These are phyloP conservation scores for Coemansia nantahalensis DNA, from an alignment of 192 early-diverging fungal species.

Conservation along the genomic window DNA sequence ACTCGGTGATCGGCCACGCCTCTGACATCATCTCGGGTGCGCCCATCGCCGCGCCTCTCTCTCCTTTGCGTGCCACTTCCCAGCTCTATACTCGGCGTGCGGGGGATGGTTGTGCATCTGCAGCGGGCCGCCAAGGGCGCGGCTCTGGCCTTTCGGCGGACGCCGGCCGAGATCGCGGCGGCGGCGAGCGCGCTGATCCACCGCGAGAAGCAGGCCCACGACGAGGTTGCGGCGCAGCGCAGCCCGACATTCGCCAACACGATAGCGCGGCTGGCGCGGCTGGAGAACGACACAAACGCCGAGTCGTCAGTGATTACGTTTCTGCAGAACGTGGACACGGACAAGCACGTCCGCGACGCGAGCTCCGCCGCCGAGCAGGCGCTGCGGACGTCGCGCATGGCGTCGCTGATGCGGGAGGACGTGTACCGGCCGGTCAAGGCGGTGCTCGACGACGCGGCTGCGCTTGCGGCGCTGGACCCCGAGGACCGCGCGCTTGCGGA, in stretches of 20 bases:
- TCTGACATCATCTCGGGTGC: slow-evolving; percentile 1
- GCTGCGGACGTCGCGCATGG: slow-evolving; percentile 58
- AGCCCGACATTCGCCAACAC: slow-evolving; percentile 38
- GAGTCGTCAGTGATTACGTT: slow-evolving; percentile 23
- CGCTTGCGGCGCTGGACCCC: slow-evolving; percentile 41
- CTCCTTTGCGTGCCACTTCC: too few species aligned
- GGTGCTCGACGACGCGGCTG: slow-evolving; percentile 38
- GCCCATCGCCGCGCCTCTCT: slow-evolving; percentile 10
- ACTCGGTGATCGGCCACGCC: too few species aligned
- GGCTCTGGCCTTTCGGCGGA: slow-evolving; percentile 20
- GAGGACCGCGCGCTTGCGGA: slow-evolving; percentile 64
- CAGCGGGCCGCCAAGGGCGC: slow-evolving; percentile 13
- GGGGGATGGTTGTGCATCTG: slow-evolving; percentile 14
- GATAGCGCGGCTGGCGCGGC: slow-evolving; percentile 24
- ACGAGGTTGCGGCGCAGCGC: slow-evolving; percentile 21
- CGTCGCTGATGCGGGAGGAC: slow-evolving; percentile 61
- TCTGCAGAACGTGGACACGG: slow-evolving; percentile 48
- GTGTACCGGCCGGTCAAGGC: slow-evolving; percentile 54
- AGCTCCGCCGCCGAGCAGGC: slow-evolving; percentile 60
- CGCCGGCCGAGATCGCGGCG: slow-evolving; percentile 15
- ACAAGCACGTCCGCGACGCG: slow-evolving; percentile 64
- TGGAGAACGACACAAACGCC: slow-evolving; percentile 24
- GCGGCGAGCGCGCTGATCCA: slow-evolving; percentile 5
- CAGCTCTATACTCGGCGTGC: too few species aligned
- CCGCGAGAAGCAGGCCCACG: slow-evolving; percentile 22